Conservation (phyloP, 2,329 filamentous ascomycete species). For the Canariomyces notabilis region DNA sequence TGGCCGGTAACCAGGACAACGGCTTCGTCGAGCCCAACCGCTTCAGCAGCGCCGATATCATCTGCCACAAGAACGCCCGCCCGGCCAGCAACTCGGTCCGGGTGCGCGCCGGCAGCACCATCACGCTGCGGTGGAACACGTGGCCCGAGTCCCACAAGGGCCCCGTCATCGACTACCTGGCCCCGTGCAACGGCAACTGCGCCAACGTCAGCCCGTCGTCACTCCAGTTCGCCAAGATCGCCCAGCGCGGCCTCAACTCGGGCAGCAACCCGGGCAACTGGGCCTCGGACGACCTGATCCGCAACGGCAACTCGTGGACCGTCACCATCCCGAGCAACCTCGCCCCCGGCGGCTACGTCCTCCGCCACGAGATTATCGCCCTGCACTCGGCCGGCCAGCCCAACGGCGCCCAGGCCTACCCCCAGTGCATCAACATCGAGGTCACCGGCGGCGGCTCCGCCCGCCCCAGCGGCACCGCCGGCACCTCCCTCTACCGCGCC, state of each 20-base stretch:
- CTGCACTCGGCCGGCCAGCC: constrained; percentile 36
- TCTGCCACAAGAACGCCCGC: constrained; percentile 40
- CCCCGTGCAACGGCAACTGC: constrained; percentile 54
- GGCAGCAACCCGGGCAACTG: constrained; percentile 41
- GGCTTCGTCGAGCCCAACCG: constrained; percentile 44
- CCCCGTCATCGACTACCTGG: constrained; percentile 60
- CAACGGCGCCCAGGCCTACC: constrained; percentile 44
- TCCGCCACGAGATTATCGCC: constrained; percentile 46
- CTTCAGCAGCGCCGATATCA: constrained; percentile 39
- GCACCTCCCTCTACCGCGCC: constrained; percentile 23
- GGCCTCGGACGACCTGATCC: constrained; percentile 46
- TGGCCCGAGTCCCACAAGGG: constrained; percentile 43
- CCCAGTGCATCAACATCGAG: constrained; percentile 44
- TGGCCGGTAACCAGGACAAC: constrained; percentile 40
- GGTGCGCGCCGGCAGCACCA: constrained; percentile 38
- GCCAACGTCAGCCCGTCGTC: constrained; percentile 45
- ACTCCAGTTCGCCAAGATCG: constrained; percentile 61
- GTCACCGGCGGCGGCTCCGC: constrained; percentile 34
- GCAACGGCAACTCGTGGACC: constrained; percentile 39
- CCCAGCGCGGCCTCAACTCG: constrained; percentile 50
- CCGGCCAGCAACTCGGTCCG: constrained; percentile 35
- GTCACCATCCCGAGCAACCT: constrained; percentile 38
- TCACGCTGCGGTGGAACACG: constrained; percentile 35
- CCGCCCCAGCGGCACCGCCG: constrained; percentile 25
- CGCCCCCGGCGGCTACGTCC: constrained; percentile 37